A percentile compares a stretch with the other conserved stretches of the same genome.
Conservation (phyloP, 768 basidiomycete species). For the Boletales sp. region DNA sequence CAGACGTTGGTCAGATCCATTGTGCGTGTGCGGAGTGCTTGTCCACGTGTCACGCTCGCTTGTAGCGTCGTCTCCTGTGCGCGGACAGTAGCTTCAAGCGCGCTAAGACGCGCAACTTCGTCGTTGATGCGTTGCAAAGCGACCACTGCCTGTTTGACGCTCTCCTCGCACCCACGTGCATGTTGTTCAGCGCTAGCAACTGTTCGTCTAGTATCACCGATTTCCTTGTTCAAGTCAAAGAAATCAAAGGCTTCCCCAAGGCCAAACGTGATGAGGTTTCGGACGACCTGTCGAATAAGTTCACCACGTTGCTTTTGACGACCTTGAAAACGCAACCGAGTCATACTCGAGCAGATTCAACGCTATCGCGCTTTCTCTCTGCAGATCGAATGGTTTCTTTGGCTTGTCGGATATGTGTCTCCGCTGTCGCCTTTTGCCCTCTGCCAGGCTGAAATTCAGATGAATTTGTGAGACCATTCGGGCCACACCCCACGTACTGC, state of each 20-base stretch:
- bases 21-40: constrained; percentile 10
- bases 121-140: constrained; percentile 2
- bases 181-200: constrained; percentile 6
- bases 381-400: constrained; percentile 10
- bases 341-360: constrained; percentile 14
- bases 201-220: constrained; percentile 4
- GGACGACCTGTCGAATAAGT: constrained; percentile 4
- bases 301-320: neutral
- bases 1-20: constrained; percentile 15
- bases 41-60: constrained; percentile 3
- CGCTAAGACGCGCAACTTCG: constrained; percentile 2
- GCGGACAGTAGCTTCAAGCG: constrained; percentile 1
- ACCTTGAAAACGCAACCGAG: neutral
- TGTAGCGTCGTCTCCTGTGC: constrained; percentile 6
- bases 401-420: constrained; percentile 9
- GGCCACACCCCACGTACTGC: constrained; percentile 9
- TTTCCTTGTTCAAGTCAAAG: constrained; percentile 16
- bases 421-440: neutral
- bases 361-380: constrained; percentile 8
- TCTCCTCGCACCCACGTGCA: constrained; percentile 3
- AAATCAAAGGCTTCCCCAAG: constrained; percentile 13
- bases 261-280: constrained; percentile 13
- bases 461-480: neutral
- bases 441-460: neutral
- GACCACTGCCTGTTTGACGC: constrained; percentile 5